Evolutionary conservation across 2,329 filamentous ascomycete genomes (phyloP).

Genomic region (Botrytis galanthina): DNA sequence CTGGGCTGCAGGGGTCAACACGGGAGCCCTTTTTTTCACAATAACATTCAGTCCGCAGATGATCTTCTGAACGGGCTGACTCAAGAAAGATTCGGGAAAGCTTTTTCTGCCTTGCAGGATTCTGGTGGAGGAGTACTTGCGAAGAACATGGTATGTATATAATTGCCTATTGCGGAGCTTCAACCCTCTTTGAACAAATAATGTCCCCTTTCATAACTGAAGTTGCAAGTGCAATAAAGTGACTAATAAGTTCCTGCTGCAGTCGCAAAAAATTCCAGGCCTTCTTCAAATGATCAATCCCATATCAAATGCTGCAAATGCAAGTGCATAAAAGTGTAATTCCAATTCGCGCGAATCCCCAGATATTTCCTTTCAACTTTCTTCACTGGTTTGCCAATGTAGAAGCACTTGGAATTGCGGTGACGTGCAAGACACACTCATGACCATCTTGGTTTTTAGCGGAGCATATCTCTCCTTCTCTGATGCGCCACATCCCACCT

Average conservation of each 20-base stretch:
- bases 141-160: not conserved
- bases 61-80: not conserved
- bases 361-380: slow-evolving; percentile 48
- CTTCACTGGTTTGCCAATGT: slow-evolving; percentile 73
- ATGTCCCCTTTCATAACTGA: not conserved
- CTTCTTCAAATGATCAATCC: not conserved
- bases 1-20: not conserved
- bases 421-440: not conserved
- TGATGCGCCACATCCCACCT: slow-evolving; percentile 29
- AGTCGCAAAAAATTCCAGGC: not conserved
- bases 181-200: not conserved
- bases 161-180: not conserved
- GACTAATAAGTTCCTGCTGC: not conserved
- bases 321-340: not conserved
- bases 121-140: not conserved
- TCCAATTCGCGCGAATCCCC: too few species aligned
- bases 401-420: not conserved
- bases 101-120: not conserved
- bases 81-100: not conserved
- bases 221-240: not conserved
- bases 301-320: not conserved
- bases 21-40: not conserved
- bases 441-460: slow-evolving; percentile 8
- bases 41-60: not conserved
- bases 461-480: slow-evolving; percentile 24